Conservation (phyloP, 2,329 filamentous ascomycete species). For the Myriosclerotinia duriaeana region DNA sequence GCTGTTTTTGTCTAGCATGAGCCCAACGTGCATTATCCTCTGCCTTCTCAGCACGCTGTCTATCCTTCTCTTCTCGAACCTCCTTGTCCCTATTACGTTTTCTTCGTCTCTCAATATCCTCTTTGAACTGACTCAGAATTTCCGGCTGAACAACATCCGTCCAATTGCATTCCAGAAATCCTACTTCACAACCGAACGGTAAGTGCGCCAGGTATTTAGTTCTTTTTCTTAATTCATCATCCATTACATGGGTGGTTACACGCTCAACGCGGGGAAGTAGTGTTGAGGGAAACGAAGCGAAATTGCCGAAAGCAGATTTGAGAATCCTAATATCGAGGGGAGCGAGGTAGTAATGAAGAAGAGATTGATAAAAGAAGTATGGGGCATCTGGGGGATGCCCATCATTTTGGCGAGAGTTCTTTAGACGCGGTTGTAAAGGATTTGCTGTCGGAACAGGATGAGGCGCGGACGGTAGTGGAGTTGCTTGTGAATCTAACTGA, state of each 20-base stretch:
- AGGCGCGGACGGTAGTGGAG: not conserved
- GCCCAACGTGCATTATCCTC: conserved; percentile 66
- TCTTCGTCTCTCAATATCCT: conserved; percentile 62
- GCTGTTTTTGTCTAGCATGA: conserved; percentile 54
- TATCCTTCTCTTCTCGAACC: conserved; percentile 66
- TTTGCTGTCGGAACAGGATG: conserved; percentile 3
- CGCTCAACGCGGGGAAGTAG: conserved; percentile 70
- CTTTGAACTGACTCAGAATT: conserved; percentile 59
- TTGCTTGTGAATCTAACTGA: not conserved
- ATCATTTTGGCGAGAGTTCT: conserved; percentile 16
- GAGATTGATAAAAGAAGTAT: conserved; percentile 71
- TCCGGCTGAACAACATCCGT: conserved; percentile 64
- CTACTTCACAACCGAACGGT: conserved; percentile 70
- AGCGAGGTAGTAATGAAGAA: conserved; percentile 71
- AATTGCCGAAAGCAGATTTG: conserved; percentile 68
- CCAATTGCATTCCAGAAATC: conserved; percentile 74
- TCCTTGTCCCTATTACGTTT: conserved; percentile 69
- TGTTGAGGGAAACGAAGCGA: conserved; percentile 64
- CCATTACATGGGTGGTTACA: conserved; percentile 68
- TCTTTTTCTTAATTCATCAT: conserved; percentile 68
- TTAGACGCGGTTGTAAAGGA: conserved; percentile 3
- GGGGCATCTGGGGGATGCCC: conserved; percentile 41
- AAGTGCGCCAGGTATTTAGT: conserved; percentile 70
- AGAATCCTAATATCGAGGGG: conserved; percentile 72
- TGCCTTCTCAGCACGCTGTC: conserved; percentile 65